These are phyloP conservation scores for Erodium moschatum DNA, from an alignment of 441 rosid species.

Conservation along the genomic window DNA sequence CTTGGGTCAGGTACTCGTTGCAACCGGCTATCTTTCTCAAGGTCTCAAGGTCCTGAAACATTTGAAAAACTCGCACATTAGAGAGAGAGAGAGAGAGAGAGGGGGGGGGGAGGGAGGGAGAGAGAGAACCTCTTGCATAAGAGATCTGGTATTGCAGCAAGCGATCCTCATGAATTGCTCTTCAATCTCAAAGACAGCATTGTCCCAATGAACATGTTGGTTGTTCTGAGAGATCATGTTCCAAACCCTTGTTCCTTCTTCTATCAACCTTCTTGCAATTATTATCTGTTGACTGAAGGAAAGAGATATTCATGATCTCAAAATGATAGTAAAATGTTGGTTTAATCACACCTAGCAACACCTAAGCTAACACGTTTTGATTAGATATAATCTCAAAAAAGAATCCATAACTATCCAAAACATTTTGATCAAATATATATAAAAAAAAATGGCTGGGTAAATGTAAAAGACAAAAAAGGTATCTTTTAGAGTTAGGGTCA, in stretches of 20 bases:
- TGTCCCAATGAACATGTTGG: conserved; percentile 57
- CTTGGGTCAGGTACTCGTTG: conserved; percentile 57
- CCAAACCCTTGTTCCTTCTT: conserved; percentile 76
- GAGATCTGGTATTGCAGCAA: conserved; percentile 55
- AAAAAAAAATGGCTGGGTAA: too few species aligned
- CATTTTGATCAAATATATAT: too few species aligned
- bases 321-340: too few species aligned
- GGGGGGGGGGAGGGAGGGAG: conserved; percentile 11
- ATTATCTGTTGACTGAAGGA: conserved; percentile 54
- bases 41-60: conserved; percentile 55
- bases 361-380: too few species aligned
- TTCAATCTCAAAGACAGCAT: conserved; percentile 50
- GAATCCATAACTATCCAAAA: too few species aligned
- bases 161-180: conserved; percentile 71
- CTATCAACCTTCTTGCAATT: conserved; percentile 61
- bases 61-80: background rate
- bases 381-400: too few species aligned
- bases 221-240: conserved; percentile 52
- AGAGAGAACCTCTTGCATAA: conserved; percentile 49
- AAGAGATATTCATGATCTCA: background rate
- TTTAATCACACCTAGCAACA: too few species aligned
- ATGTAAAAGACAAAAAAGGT: too few species aligned
- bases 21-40: conserved; percentile 65
- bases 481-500: too few species aligned
- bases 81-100: background rate